These are phyloP conservation scores for Penicillium oxalicum DNA, from an alignment of 2,329 filamentous ascomycete species.

Conservation along the genomic window DNA sequence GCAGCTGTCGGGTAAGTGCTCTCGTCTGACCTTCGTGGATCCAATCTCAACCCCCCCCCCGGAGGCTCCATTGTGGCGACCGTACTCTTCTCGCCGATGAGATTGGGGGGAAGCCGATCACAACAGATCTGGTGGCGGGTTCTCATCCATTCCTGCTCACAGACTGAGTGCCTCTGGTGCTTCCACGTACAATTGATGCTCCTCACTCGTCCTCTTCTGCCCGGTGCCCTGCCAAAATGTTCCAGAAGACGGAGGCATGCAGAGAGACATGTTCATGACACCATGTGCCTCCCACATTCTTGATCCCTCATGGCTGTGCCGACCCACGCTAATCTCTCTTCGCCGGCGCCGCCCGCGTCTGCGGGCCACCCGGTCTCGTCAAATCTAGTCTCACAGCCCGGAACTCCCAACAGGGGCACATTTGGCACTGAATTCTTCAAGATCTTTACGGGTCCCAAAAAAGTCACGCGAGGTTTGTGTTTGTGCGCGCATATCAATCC, in stretches of 20 bases:
- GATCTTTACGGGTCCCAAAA: conserved; percentile 61
- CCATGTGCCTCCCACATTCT: neutral
- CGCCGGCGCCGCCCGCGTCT: conserved; percentile 5
- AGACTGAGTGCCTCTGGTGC: neutral
- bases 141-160: neutral
- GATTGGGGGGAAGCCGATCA: neutral
- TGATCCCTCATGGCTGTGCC: neutral
- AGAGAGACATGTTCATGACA: neutral
- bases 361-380: conserved; percentile 13
- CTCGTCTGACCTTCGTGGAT: neutral
- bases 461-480: conserved; percentile 72
- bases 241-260: neutral
- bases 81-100: neutral
- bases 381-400: conserved; percentile 11
- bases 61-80: conserved; percentile 1
- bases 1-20: conserved; percentile 15
- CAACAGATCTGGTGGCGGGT: neutral
- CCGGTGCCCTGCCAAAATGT: too few relatives aligned
- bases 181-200: too few relatives aligned
- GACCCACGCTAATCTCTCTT: conserved; percentile 10
- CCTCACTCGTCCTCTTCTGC: too few relatives aligned
- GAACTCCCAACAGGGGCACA: conserved; percentile 14
- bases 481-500: too few relatives aligned
- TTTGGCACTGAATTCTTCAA: conserved; percentile 38
- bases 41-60: neutral